Conservation (phyloP, 148 eudicot species). For the Gaultheria prostrata region DNA sequence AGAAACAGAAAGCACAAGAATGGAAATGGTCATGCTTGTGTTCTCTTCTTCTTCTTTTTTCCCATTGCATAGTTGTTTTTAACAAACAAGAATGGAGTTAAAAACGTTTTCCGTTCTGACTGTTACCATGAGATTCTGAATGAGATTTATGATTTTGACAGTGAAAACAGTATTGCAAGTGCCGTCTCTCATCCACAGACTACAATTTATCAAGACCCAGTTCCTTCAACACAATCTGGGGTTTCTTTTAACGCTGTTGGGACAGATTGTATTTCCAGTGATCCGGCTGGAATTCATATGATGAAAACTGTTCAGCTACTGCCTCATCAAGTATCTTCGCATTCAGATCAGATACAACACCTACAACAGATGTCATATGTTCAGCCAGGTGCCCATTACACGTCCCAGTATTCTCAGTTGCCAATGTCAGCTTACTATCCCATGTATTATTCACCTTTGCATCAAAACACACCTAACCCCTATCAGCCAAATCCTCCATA, state of each 20-base stretch:
- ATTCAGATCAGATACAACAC: conserved; percentile 49
- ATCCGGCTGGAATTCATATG: conserved; percentile 33
- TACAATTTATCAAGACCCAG: conserved; percentile 53
- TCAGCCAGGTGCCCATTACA: conserved; percentile 44
- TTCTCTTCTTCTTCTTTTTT: not conserved
- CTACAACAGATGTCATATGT: conserved; percentile 42
- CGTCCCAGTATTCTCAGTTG: conserved; percentile 52
- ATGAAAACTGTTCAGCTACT: conserved; percentile 39
- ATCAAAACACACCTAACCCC: conserved; percentile 43
- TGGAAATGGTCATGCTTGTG: not conserved
- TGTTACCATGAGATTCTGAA: not conserved
- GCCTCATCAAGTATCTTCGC: conserved; percentile 43
- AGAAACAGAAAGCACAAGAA: not conserved
- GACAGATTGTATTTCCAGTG: conserved; percentile 32
- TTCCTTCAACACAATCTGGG: conserved; percentile 26
- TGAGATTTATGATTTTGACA: conserved; percentile 26
- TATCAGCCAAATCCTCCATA: conserved; percentile 58
- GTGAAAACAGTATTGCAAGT: conserved; percentile 59
- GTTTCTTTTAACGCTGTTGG: conserved; percentile 31
- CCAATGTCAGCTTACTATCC: conserved; percentile 54
- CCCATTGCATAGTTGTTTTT: not conserved
- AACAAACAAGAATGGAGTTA: not conserved
- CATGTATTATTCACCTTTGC: conserved; percentile 50
- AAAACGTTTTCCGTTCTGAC: not conserved
- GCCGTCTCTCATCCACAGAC: conserved; percentile 42